Percentiles rank a stretch among this genome's conserved stretches.
These are phyloP conservation scores for Prunus mira DNA, from an alignment of 306 rosid genomes.

Conservation along the genomic window DNA sequence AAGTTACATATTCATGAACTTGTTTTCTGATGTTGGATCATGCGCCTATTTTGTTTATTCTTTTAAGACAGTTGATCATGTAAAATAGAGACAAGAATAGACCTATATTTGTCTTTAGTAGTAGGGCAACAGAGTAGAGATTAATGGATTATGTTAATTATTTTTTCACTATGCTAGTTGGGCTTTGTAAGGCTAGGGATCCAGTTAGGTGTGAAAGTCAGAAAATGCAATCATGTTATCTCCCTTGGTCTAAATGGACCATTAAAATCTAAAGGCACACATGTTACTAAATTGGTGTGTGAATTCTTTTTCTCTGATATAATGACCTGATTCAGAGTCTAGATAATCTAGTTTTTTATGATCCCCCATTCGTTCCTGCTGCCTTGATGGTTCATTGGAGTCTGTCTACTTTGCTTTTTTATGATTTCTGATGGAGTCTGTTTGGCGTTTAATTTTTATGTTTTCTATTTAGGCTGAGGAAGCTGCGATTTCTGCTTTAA, in stretches of 20 bases:
- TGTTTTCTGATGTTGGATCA: neutral
- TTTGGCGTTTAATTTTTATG: neutral
- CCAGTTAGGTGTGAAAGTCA: neutral
- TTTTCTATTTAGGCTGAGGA: slow-evolving; percentile 59
- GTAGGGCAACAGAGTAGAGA: neutral
- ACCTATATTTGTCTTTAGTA: neutral
- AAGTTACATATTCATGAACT: slow-evolving; percentile 12
- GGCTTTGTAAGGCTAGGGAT: neutral
- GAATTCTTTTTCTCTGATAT: too few relatives aligned
- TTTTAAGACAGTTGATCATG: neutral
- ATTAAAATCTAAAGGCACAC: neutral
- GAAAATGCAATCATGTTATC: neutral
- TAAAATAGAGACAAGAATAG: neutral
- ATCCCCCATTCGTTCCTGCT: neutral
- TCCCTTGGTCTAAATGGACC: neutral
- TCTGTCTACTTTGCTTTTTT: neutral
- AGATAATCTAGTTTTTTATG: neutral
- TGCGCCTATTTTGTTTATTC: slow-evolving; percentile 1
- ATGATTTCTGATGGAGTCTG: neutral
- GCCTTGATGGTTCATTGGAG: neutral
- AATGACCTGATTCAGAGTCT: neutral
- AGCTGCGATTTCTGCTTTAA: slow-evolving; percentile 50
- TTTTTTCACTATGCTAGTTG: neutral
- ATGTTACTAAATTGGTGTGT: neutral
- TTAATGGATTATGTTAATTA: neutral